Percentiles rank a stretch among this genome's conserved stretches.
These are phyloP conservation scores for Vitis hybrid DNA, from an alignment of 177 flowering plant genomes.

Conservation along the genomic window DNA sequence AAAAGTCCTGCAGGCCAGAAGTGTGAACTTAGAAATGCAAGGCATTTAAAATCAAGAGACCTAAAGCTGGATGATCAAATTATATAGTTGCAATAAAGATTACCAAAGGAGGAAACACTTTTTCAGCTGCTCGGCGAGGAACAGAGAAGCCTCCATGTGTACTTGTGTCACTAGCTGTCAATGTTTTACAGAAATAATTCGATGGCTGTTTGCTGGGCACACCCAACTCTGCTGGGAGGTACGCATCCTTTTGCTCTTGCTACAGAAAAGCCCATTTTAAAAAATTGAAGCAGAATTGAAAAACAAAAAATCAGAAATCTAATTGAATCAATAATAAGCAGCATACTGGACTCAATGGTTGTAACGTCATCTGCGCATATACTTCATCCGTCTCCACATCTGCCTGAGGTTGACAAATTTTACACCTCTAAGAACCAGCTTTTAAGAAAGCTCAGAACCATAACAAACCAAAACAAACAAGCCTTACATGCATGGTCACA, in stretches of 20 bases:
- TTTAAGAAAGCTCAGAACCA: background rate
- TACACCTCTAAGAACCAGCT: conserved; percentile 7
- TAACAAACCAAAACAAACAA: background rate
- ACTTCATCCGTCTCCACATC: conserved; percentile 77
- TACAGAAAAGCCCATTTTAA: conserved; percentile 21
- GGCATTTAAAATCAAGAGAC: background rate
- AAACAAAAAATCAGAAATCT: background rate
- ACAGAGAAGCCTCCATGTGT: conserved; percentile 90
- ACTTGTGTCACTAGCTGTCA: conserved; percentile 83
- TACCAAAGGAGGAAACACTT: conserved; percentile 83
- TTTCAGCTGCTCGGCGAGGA: conserved; percentile 85
- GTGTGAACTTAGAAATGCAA: background rate
- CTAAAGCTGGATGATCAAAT: background rate
- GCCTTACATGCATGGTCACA: conserved; percentile 91
- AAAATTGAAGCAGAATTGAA: background rate
- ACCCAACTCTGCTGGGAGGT: conserved; percentile 68
- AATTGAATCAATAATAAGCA: background rate
- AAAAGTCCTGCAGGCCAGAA: conserved; percentile 59
- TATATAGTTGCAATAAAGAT: background rate
- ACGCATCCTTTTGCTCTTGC: conserved; percentile 81
- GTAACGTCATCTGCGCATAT: conserved; percentile 84
- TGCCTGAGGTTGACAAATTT: conserved; percentile 44
- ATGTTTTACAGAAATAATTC: conserved; percentile 74
- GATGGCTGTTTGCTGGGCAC: conserved; percentile 67
- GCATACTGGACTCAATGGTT: conserved; percentile 66